Conservation (phyloP, 495 filamentous ascomycete species). For the Penicillium subrubescens region DNA sequence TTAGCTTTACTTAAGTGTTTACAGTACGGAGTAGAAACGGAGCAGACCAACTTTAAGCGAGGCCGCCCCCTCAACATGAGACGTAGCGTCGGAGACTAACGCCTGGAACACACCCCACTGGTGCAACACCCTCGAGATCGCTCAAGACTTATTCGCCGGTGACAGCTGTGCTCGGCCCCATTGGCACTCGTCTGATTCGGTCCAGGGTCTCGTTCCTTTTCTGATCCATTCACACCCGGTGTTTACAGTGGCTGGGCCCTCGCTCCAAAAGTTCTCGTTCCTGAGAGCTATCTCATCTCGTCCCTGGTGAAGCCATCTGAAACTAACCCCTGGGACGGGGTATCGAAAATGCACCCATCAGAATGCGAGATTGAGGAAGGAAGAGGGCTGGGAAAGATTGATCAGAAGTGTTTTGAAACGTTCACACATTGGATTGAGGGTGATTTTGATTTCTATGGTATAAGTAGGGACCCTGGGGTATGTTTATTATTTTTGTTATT, state of each 20-base stretch:
- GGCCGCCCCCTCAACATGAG: constrained; percentile 17
- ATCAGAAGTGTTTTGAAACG: background rate
- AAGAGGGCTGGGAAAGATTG: background rate
- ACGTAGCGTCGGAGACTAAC: constrained; percentile 30
- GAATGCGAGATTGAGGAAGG: background rate
- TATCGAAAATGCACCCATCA: constrained; percentile 5
- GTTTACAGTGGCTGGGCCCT: background rate
- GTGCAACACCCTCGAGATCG: constrained; percentile 12
- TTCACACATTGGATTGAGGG: background rate
- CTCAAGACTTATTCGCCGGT: constrained; percentile 14
- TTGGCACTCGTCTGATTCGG: constrained; percentile 11
- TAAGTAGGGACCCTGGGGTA: background rate
- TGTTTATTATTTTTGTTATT: background rate
- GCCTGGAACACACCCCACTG: constrained; percentile 17
- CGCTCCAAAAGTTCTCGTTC: background rate
- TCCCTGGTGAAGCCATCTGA: constrained; percentile 15
- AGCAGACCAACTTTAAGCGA: background rate
- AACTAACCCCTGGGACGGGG: constrained; percentile 7
- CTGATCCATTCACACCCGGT: background rate
- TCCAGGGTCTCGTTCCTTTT: constrained; percentile 10
- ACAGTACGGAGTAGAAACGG: too few relatives aligned
- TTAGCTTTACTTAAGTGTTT: too few relatives aligned
- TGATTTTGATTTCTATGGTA: background rate
- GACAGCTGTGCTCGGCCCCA: constrained; percentile 12
- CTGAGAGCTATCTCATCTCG: constrained; percentile 1